Evolutionary conservation across 495 filamentous ascomycete genomes (phyloP).

Genomic region (Corynascus novoguineensis): DNA sequence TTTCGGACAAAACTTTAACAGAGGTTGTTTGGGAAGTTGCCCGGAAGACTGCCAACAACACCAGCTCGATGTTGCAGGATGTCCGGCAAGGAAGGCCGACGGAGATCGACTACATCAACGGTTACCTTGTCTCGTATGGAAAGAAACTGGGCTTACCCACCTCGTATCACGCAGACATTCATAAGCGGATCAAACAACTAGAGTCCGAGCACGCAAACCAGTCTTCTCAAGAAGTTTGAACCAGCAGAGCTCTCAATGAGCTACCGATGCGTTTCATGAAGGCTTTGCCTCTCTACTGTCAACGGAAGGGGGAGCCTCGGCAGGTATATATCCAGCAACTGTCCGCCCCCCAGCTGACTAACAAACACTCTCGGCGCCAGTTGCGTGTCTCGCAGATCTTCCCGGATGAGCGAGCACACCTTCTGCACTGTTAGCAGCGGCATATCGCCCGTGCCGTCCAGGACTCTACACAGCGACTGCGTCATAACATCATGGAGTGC

Average conservation of each 20-base stretch:
- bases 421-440: constrained; percentile 21
- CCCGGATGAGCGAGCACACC: constrained; percentile 24
- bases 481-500: constrained; percentile 12
- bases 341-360: constrained; percentile 26
- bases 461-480: constrained; percentile 13
- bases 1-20: constrained; percentile 33
- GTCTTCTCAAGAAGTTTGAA: background rate
- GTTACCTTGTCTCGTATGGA: constrained; percentile 61
- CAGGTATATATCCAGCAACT: constrained; percentile 25
- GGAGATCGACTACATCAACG: constrained; percentile 76
- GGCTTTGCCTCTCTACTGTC: background rate
- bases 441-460: constrained; percentile 13
- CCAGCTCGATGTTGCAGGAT: constrained; percentile 79
- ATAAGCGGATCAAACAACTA: background rate
- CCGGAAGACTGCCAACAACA: constrained; percentile 58
- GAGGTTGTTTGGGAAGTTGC: constrained; percentile 31
- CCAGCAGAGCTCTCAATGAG: too few species aligned
- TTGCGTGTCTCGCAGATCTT: constrained; percentile 16
- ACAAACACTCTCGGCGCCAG: constrained; percentile 22
- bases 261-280: too few species aligned
- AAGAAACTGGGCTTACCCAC: background rate
- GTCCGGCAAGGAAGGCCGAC: constrained; percentile 52
- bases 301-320: constrained; percentile 9
- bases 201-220: background rate
- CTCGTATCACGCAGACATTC: background rate